Percentiles rank a stretch among this genome's conserved stretches.
phyloP scores from a whole-genome alignment of 2,329 filamentous ascomycete species.

The Geosmithia flava region DNA sequence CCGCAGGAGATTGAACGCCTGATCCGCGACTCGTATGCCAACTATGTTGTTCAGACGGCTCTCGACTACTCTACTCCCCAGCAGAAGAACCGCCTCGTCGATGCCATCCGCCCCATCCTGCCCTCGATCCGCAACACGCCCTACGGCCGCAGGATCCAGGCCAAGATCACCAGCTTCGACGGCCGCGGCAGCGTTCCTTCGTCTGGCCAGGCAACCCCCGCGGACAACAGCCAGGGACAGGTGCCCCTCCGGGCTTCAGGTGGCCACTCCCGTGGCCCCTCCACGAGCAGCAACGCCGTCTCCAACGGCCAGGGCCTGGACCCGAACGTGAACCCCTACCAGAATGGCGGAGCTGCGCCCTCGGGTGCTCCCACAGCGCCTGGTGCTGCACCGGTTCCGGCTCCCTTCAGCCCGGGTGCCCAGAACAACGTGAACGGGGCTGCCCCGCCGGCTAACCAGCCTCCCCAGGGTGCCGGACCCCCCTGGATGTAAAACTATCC shows the following conservation, averaged over 20 bases:
- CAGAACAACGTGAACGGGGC: conserved; percentile 8
- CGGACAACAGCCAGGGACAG: conserved; percentile 41
- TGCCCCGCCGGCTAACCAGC: conserved; percentile 7
- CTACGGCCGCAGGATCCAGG: conserved; percentile 85
- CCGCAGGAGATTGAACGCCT: conserved; percentile 75
- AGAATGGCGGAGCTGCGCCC: background rate
- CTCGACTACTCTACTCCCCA: conserved; percentile 70
- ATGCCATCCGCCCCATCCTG: conserved; percentile 74
- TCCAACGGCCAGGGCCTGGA: conserved; percentile 14
- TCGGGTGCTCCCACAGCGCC: background rate
- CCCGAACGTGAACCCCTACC: conserved; percentile 13
- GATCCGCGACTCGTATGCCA: conserved; percentile 85
- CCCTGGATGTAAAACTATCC: conserved; percentile 23
- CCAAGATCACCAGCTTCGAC: conserved; percentile 64
- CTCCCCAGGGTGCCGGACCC: conserved; percentile 10
- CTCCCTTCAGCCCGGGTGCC: background rate
- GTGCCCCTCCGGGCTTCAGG: conserved; percentile 28
- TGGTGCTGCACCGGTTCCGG: background rate
- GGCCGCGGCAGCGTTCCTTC: conserved; percentile 26
- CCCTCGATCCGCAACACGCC: conserved; percentile 80
- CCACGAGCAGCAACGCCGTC: conserved; percentile 20
- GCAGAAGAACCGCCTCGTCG: conserved; percentile 65
- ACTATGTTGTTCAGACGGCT: conserved; percentile 96
- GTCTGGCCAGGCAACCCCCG: conserved; percentile 37
- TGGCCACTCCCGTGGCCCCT: conserved; percentile 27